Evolutionary conservation across 1,284 basidiomycete species (phyloP), one percentile per base, ranked within the genome.

Genomic region (Cerioporus squamosus): DNA sequence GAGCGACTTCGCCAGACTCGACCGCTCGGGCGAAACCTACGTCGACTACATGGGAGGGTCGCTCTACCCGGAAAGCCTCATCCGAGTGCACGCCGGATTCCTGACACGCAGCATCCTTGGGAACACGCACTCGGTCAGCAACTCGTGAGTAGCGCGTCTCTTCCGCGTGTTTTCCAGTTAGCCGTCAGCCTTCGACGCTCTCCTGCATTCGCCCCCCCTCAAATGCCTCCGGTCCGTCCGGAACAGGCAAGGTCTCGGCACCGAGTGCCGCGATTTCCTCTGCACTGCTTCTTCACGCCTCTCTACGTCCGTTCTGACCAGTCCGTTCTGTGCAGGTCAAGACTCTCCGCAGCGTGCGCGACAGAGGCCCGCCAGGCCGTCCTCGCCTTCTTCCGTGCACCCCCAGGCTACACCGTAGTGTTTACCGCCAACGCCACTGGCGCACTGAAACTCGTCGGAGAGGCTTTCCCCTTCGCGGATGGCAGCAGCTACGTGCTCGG

Each of bases 1-100:
- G 61, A 85, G 80, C n/a, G 90, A 93, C 70, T 91, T 85, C 66
- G 68, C 80, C 7, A 75, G 90, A 51, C 78, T 92, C 40, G 84
- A 87, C 60, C 79, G 77, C 17, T 73, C 75, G 18, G 82, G 81
- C 1, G 88, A 91, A 74, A 86, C 85, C 4, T 93, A 93, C 62
- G 85, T 92, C 55, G 91, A 93, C 69, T 93, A 90, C 65, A 93
- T 92, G 87, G 91, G 91, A 39, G 91, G 88, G 33, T 83, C 83
- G 53, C 68, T 92, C 33, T 91, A 91, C 66, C 90, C 91, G 17
- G 88, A 90, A 64, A 88, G 85, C 61, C 82, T 93, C 33, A 81
- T 92, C 59, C 81, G 78, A 44, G 81, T 83, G 6, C 89, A 91
- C 64, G 79, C 85, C 40, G 82, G 85, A 55, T 90, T 91, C 68